Conservation (phyloP, 2,329 filamentous ascomycete species). For the Colletotrichum karsti region DNA sequence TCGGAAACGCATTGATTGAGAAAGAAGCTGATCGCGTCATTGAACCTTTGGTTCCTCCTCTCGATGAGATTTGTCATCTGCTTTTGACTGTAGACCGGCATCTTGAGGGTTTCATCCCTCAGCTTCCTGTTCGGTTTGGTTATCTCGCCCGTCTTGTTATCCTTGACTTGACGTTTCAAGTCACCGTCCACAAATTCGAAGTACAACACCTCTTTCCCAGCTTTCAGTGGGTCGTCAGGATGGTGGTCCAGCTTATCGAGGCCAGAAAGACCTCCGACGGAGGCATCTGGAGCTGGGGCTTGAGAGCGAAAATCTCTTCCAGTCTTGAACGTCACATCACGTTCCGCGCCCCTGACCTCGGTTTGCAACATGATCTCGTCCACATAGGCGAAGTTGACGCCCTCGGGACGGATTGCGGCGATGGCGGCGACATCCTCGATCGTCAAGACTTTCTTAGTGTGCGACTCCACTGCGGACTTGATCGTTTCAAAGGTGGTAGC, state of each 20-base stretch:
- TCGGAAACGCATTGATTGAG: conserved; percentile 76
- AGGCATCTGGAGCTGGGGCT: conserved; percentile 61
- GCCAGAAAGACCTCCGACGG: conserved; percentile 65
- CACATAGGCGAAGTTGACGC: conserved; percentile 86
- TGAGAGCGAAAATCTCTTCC: conserved; percentile 59
- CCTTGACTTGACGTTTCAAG: conserved; percentile 79
- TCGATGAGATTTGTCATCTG: conserved; percentile 91
- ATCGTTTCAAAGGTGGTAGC: conserved; percentile 93
- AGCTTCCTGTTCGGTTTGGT: conserved; percentile 73
- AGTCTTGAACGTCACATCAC: conserved; percentile 71
- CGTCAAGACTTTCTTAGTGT: conserved; percentile 75
- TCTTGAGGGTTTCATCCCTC: conserved; percentile 82
- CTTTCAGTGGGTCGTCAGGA: conserved; percentile 40
- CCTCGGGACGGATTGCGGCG: conserved; percentile 77
- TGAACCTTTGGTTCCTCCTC: conserved; percentile 87
- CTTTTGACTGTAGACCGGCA: conserved; percentile 93
- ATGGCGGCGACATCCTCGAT: conserved; percentile 86
- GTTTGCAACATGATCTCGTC: conserved; percentile 86
- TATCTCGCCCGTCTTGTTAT: conserved; percentile 78
- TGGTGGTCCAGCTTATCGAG: conserved; percentile 47
- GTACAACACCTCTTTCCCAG: conserved; percentile 75
- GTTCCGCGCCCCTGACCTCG: conserved; percentile 74
- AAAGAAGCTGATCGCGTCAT: conserved; percentile 78
- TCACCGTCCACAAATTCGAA: conserved; percentile 96
- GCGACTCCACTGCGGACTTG: conserved; percentile 82